phyloP scores from a whole-genome alignment of 768 basidiomycete species.

The Leccinum boreale region DNA sequence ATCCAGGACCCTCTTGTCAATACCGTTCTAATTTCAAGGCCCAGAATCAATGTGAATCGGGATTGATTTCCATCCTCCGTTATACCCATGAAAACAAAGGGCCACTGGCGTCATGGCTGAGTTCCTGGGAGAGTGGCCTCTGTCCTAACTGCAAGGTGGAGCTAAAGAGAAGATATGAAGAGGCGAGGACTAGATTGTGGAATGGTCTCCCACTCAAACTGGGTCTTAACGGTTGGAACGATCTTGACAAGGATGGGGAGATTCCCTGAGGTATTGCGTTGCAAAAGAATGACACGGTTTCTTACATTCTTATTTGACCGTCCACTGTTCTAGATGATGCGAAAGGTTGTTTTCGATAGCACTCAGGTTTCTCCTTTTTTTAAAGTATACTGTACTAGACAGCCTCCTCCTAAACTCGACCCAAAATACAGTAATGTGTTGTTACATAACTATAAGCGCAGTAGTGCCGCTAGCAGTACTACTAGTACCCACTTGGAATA shows the following conservation, averaged over 20 bases:
- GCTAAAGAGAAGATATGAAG: background rate
- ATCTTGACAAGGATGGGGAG: slow-evolving; percentile 1
- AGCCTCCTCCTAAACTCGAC: too few relatives aligned
- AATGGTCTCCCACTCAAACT: background rate
- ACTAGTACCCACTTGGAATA: background rate
- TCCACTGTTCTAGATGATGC: background rate
- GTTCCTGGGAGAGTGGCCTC: background rate
- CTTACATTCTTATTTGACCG: background rate
- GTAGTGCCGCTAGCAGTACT: too few relatives aligned
- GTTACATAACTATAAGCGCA: background rate
- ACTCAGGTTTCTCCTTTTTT: background rate
- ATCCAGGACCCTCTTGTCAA: background rate
- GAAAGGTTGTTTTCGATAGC: background rate
- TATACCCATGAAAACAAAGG: background rate
- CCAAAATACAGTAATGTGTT: too few relatives aligned
- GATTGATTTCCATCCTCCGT: background rate
- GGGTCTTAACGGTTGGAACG: slow-evolving; percentile 7
- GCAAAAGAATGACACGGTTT: background rate
- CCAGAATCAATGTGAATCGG: background rate
- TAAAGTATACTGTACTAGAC: background rate
- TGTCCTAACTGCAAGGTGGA: background rate
- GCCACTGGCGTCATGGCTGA: slow-evolving; percentile 1
- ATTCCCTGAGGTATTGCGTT: background rate
- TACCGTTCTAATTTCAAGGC: background rate
- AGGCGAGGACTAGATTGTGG: background rate